Conservation (phyloP, 192 early-diverging fungal genomes). For the Piromyces finnis region DNA sequence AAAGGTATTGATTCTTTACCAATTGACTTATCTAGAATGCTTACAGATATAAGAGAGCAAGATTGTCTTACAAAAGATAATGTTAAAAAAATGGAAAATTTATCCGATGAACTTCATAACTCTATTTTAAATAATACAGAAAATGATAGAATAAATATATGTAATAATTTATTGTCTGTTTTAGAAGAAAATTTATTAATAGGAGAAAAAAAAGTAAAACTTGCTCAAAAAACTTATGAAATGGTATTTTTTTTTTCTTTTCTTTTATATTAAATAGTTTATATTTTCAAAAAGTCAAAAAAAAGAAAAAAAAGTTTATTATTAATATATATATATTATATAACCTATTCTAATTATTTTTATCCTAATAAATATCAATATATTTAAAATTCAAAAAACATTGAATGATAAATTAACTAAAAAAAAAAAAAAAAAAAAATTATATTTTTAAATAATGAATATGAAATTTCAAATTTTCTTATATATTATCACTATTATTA, state of each 20-base stretch:
- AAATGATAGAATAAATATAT: constrained; percentile 12
- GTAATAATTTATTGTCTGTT: neutral
- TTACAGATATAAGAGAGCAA: neutral
- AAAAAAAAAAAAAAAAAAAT: too few species aligned
- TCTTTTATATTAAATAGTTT: neutral
- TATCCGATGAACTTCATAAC: constrained; percentile 29
- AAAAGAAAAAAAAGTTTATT: too few species aligned
- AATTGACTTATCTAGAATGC: neutral
- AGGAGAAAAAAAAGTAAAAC: constrained; percentile 81
- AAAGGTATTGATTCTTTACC: neutral
- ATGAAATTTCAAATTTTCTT: too few species aligned
- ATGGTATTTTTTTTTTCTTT: too few species aligned
- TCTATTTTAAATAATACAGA: constrained; percentile 26
- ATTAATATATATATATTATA: too few species aligned
- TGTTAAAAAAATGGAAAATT: constrained; percentile 8
- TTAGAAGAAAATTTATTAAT: constrained; percentile 65
- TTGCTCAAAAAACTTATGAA: constrained; percentile 88
- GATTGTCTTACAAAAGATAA: neutral
- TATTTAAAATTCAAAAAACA: too few species aligned
- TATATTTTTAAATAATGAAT: too few species aligned
- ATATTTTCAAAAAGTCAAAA: too few species aligned
- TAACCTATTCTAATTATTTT: too few species aligned
- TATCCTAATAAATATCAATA: too few species aligned
- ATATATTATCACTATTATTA: too few species aligned
- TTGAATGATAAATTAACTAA: too few species aligned